Evolutionary conservation across 2,329 filamentous ascomycete species (phyloP).

Genomic region (Ophiostoma tasmaniense): DNA sequence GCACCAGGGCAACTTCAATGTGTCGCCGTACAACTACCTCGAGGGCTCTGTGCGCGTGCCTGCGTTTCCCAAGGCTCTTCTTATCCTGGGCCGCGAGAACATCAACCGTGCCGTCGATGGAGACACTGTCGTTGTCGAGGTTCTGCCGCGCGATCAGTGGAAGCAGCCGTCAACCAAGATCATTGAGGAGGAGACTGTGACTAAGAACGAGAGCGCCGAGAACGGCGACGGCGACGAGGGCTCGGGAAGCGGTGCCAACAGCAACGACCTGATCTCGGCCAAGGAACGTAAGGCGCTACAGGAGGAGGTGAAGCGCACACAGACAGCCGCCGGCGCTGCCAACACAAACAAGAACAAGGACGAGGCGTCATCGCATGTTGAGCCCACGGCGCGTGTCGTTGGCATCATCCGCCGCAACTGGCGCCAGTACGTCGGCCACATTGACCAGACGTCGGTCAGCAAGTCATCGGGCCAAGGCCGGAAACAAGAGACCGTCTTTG

Average conservation of each 20-base stretch:
- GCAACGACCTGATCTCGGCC: conserved; percentile 63
- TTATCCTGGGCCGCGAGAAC: conserved; percentile 86
- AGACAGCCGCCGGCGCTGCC: conserved; percentile 66
- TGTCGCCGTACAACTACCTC: conserved; percentile 95
- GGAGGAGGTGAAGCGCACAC: conserved; percentile 81
- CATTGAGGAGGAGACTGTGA: conserved; percentile 85
- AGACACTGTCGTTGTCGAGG: conserved; percentile 85
- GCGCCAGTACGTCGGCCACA: conserved; percentile 94
- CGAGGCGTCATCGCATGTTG: conserved; percentile 49
- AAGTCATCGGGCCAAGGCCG: conserved; percentile 65
- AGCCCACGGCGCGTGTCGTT: conserved; percentile 87
- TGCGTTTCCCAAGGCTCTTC: conserved; percentile 78
- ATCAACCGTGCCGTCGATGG: conserved; percentile 91
- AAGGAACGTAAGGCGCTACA: conserved; percentile 79
- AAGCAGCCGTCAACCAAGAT: conserved; percentile 93
- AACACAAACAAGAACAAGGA: conserved; percentile 60
- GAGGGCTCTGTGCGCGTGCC: conserved; percentile 87
- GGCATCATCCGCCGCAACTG: conserved; percentile 93
- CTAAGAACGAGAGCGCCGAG: conserved; percentile 81
- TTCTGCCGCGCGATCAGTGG: conserved; percentile 92
- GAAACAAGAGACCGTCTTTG: conserved; percentile 84
- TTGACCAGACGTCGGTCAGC: conserved; percentile 78
- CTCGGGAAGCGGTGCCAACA: conserved; percentile 3
- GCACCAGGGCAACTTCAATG: conserved; percentile 92
- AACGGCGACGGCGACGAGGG: conserved; percentile 62